Evolutionary conservation across 1,284 basidiomycete species (phyloP), one percentile per base, ranked within the genome.

Genomic region (Ustanciosporium gigantosporum): DNA sequence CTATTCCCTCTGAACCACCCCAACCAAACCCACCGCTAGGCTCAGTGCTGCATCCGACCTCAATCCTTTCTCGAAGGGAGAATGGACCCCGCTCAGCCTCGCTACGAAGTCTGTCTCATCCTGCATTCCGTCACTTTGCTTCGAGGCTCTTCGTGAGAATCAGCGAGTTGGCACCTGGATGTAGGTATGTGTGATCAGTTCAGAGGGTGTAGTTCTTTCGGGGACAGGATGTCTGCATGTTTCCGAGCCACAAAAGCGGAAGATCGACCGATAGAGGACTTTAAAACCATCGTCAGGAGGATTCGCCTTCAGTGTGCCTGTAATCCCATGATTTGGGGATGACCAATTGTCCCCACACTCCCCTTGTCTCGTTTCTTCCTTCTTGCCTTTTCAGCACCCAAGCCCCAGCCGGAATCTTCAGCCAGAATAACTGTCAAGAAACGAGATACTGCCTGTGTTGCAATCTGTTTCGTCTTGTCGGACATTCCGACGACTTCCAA

Each of bases 251-350:
- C 17, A n/a, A 36, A 44, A 46, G 60, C 60, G 60, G 60, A 34
- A 64, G 55, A 64, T 45, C 36, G 39, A 44, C n/a, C 27, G n/a
- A 27, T 46, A 44, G 36, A 39, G 51, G 56, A 47, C 61, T 56
- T 60, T 56, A 65, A 65, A 65, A 65, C 61, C 61, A 65, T 65
- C 41, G 61, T 65, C 57, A 59, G 61, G 61, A 65, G 61, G 61
- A 42, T 44, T 51, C 61, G 50, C 52, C 48, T 38, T 39, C 27
- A 31, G 17, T 41, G 61, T 50, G 52, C 45, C 41, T 41, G 32
- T 55, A 46, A 46, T 55, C 61, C 61, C 61, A 65, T 65, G 61
- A 65, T 56, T 55, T 59, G 57, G 42, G 61, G 61, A 65, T 65
- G 61, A 65, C 61, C 61, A 46, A 59, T 48, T 55, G 56, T 53